Evolutionary conservation across 352 stramenopile genomes (phyloP), one percentile per base, ranked within the genome.

Genomic region (Phytophthora sansomeana): DNA sequence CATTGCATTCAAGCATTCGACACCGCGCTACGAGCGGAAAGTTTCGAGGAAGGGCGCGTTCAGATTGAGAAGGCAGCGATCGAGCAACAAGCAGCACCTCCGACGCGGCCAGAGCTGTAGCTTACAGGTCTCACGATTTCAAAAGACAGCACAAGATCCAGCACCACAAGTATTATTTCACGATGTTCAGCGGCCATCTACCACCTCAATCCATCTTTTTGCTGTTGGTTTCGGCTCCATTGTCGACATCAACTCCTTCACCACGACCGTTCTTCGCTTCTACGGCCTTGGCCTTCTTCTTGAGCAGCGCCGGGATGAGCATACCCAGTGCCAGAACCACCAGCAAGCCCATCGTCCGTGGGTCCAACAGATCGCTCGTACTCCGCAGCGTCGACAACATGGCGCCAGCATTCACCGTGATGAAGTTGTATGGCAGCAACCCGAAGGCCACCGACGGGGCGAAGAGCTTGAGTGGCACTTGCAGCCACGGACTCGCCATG

Each of bases 361-460:
- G 68, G 47, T 92, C 80, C 44, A 94, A 61, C 47, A 94, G 60
- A 44, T 94, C 85, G 24, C 79, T 82, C 13, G 85, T 87, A 55
- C 77, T 89, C 29, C 58, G 53, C 29, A 96, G 72, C n/a, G 77
- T 84, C 24, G 83, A 88, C 10, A 96, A 61, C 85, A 92, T 91
- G 8, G 79, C 81, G 16, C 86, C 86, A 1, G 86, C 86, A 53
- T 95, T 73, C 6, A 92, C 84, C 16, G 86, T 95, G 53, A 93
- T 80, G 43, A 92, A 91, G 65, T 93, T 95, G 74, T 95, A 95
- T 19, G 86, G 85, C 69, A 94, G 70, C 50, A 96, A 75, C 2
- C 87, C 87, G 8, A 94, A 19, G 6, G 87, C 62, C 32, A 92
- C 85, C 1, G 77, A 80, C 8, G 81, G 78, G 11, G 84, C 81